These are phyloP conservation scores for Vicia faba DNA, from an alignment of 306 rosid species.

Conservation along the genomic window DNA sequence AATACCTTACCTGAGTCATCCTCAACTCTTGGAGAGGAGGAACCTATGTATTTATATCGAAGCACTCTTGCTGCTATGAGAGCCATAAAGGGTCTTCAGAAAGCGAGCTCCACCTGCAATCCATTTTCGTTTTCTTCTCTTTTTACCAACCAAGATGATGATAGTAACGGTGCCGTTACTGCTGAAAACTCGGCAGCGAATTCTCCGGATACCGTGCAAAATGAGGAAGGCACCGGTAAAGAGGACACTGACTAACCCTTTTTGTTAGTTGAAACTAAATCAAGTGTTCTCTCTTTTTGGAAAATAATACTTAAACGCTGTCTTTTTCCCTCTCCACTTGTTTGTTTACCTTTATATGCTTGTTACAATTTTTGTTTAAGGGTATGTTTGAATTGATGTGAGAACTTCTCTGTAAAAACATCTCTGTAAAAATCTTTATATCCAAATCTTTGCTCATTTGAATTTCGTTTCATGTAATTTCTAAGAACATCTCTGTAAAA, in stretches of 20 bases:
- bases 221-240: conserved; percentile 46
- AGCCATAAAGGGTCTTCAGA: conserved; percentile 81
- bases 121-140: conserved; percentile 82
- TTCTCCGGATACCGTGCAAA: conserved; percentile 54
- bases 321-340: conserved; percentile 2
- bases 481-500: conserved; percentile 39
- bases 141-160: conserved; percentile 63
- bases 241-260: conserved; percentile 40
- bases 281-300: conserved; percentile 31
- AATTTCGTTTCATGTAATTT: conserved; percentile 32
- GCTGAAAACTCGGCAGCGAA: conserved; percentile 74
- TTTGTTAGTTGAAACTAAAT: conserved; percentile 40
- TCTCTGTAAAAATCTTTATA: no score
- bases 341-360: conserved; percentile 13
- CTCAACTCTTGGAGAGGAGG: conserved; percentile 70
- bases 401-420: no score
- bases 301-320: conserved; percentile 31
- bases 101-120: conserved; percentile 81
- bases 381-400: not conserved
- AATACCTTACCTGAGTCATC: conserved; percentile 43
- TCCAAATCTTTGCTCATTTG: conserved; percentile 1
- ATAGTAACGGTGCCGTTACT: conserved; percentile 72
- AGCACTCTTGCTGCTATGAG: conserved; percentile 90
- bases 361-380: conserved; percentile 1
- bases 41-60: conserved; percentile 61